phyloP scores from a whole-genome alignment of 2,329 filamentous ascomycete genomes.

The Byssothecium circinans region DNA sequence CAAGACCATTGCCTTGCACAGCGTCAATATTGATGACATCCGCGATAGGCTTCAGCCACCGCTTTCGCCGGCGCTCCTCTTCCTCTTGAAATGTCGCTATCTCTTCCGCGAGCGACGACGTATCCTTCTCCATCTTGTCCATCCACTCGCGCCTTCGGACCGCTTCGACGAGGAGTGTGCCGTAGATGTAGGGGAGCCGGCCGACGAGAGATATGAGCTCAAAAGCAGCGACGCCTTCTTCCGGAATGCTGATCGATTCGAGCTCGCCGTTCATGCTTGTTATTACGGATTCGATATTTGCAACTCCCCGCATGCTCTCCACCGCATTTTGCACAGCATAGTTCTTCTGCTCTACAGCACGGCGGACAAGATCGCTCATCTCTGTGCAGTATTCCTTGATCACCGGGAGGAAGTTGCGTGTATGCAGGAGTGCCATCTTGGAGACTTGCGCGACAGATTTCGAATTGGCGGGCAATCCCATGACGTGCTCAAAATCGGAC shows the following conservation, averaged over 20 bases:
- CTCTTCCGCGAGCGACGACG: conserved; percentile 85
- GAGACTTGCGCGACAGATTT: conserved; percentile 64
- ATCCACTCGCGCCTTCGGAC: conserved; percentile 85
- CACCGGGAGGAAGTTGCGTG: conserved; percentile 63
- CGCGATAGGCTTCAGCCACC: conserved; percentile 86
- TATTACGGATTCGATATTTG: conserved; percentile 75
- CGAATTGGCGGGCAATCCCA: conserved; percentile 68
- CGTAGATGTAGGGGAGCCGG: conserved; percentile 85
- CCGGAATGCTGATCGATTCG: conserved; percentile 68
- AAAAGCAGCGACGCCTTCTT: conserved; percentile 78
- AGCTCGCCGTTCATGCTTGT: conserved; percentile 73
- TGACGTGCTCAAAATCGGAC: conserved; percentile 78
- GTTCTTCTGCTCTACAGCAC: conserved; percentile 65
- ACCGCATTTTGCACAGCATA: conserved; percentile 65
- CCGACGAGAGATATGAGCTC: conserved; percentile 79
- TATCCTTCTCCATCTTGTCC: conserved; percentile 86
- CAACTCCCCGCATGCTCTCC: conserved; percentile 79
- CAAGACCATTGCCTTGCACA: conserved; percentile 69
- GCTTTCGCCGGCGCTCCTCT: conserved; percentile 82
- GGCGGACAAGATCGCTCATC: conserved; percentile 57
- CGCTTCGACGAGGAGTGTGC: conserved; percentile 83
- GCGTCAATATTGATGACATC: conserved; percentile 69
- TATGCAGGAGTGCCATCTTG: conserved; percentile 65
- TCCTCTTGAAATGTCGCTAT: conserved; percentile 92
- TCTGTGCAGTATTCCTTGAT: conserved; percentile 60